These are phyloP conservation scores for Kwoniella shandongensis DNA, from an alignment of 768 basidiomycete species.

Conservation along the genomic window DNA sequence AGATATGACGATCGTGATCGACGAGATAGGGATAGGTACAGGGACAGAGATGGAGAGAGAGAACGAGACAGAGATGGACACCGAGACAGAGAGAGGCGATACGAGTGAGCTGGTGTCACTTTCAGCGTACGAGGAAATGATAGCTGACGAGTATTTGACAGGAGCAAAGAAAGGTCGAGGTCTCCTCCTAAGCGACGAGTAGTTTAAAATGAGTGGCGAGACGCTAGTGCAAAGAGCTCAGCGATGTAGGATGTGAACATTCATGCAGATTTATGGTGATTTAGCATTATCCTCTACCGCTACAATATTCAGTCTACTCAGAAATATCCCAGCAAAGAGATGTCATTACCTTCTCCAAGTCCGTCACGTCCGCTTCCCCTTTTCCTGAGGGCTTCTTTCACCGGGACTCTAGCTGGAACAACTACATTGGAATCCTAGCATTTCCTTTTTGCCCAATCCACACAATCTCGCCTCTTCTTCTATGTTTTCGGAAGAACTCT, in stretches of 20 bases:
- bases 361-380: too few relatives aligned
- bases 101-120: conserved; percentile 10
- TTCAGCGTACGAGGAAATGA: neutral
- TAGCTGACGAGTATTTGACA: neutral
- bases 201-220: conserved; percentile 7
- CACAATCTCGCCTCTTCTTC: conserved; percentile 67
- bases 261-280: too few relatives aligned
- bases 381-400: too few relatives aligned
- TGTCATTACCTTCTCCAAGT: too few relatives aligned
- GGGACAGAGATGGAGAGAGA: conserved; percentile 12
- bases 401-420: conserved; percentile 68
- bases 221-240: too few relatives aligned
- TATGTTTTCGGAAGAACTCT: conserved; percentile 58
- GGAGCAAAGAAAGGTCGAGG: conserved; percentile 22
- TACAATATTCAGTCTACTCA: too few relatives aligned
- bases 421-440: conserved; percentile 91
- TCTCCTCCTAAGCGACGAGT: conserved; percentile 33
- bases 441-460: conserved; percentile 68
- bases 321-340: too few relatives aligned
- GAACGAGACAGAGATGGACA: conserved; percentile 12
- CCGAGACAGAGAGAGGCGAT: conserved; percentile 13
- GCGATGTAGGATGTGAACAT: too few relatives aligned
- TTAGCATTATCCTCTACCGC: too few relatives aligned
- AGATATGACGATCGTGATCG: conserved; percentile 18
- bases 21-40: conserved; percentile 5